A percentile compares a stretch with the other conserved stretches of the same genome.
These are phyloP conservation scores for Celoporthe dispersa DNA, from an alignment of 2,329 filamentous ascomycete species.

Conservation along the genomic window DNA sequence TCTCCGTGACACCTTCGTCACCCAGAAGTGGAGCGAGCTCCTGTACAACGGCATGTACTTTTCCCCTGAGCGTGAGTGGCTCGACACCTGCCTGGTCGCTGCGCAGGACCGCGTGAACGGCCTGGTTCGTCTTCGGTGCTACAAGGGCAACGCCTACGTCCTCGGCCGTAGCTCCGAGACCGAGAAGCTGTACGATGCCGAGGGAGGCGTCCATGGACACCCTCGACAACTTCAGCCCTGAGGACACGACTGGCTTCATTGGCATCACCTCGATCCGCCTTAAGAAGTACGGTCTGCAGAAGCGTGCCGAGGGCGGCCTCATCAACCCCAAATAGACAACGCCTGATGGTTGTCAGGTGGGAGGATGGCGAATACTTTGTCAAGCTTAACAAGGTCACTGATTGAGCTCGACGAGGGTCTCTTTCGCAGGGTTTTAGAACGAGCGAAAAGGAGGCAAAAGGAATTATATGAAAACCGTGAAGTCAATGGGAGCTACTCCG, in stretches of 20 bases:
- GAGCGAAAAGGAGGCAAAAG: too few relatives aligned
- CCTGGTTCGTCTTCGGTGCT: conserved; percentile 40
- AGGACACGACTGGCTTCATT: conserved; percentile 46
- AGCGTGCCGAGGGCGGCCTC: conserved; percentile 31
- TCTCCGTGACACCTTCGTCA: conserved; percentile 62
- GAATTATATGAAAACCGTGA: neutral
- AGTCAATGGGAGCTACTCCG: neutral
- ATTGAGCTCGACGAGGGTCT: neutral
- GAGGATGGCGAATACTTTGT: neutral
- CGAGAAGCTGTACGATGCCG: conserved; percentile 56
- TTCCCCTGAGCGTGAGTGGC: conserved; percentile 58
- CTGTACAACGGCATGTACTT: conserved; percentile 55
- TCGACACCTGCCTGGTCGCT: conserved; percentile 66
- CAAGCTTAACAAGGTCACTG: neutral
- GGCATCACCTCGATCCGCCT: conserved; percentile 59
- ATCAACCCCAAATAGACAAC: conserved; percentile 22
- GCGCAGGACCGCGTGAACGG: conserved; percentile 57
- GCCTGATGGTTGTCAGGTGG: neutral
- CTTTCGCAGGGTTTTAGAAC: neutral
- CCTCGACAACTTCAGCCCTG: conserved; percentile 32
- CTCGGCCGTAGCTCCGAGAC: conserved; percentile 50
- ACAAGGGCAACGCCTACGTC: conserved; percentile 50
- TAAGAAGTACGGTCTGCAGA: conserved; percentile 43
- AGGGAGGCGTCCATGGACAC: conserved; percentile 52
- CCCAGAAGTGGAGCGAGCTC: conserved; percentile 52